Evolutionary conservation across 805 yeast genomes (phyloP).

Genomic region (Saturnispora gosingensis): DNA sequence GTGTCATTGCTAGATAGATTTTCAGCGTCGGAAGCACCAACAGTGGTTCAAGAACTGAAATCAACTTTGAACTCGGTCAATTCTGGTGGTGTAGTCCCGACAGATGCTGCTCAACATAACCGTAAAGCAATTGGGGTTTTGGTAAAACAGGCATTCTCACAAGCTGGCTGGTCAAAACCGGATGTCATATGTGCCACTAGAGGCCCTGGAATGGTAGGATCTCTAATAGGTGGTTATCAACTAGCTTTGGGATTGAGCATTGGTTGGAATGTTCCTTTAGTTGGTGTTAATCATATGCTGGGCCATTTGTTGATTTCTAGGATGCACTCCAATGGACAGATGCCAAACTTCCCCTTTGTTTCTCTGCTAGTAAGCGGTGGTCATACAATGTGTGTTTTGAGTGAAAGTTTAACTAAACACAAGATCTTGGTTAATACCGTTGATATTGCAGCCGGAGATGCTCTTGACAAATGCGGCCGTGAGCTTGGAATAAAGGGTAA

Average conservation of each 20-base stretch:
- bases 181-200: slow-evolving; percentile 83
- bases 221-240: slow-evolving; percentile 72
- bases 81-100: slow-evolving; percentile 83
- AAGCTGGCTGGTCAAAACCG: slow-evolving; percentile 34
- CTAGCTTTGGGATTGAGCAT: slow-evolving; percentile 76
- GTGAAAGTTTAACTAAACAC: slow-evolving; percentile 54
- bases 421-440: slow-evolving; percentile 63
- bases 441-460: slow-evolving; percentile 91
- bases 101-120: slow-evolving; percentile 75
- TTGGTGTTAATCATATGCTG: slow-evolving; percentile 95
- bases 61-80: slow-evolving; percentile 54
- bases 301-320: slow-evolving; percentile 77
- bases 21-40: slow-evolving; percentile 31
- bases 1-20: slow-evolving; percentile 62
- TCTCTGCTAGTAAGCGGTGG: slow-evolving; percentile 88
- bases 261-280: slow-evolving; percentile 67
- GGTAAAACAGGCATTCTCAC: slow-evolving; percentile 36
- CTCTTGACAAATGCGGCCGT: slow-evolving; percentile 87
- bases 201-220: slow-evolving; percentile 96
- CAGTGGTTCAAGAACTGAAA: slow-evolving; percentile 49
- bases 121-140: slow-evolving; percentile 46
- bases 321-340: slow-evolving; percentile 32
- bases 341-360: slow-evolving; percentile 56
- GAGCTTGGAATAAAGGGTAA: slow-evolving; percentile 71
- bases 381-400: slow-evolving; percentile 79